Conservation (phyloP, 768 basidiomycete genomes). For the Lepiota subincarnata region DNA sequence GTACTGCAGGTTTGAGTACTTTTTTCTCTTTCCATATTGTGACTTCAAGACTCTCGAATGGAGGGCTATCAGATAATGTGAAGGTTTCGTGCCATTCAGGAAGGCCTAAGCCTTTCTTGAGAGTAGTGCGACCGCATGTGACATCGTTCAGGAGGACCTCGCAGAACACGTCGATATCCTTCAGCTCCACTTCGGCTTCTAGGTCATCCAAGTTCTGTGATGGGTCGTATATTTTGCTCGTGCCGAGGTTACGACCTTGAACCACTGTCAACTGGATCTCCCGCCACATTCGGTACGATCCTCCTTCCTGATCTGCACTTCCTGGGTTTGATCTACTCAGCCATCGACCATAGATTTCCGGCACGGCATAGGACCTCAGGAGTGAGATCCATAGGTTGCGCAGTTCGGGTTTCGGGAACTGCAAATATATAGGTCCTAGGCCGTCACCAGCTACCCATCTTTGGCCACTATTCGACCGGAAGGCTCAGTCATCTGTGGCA, state of each 20-base stretch:
- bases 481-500: not conserved
- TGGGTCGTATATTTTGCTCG: slow-evolving; percentile 33
- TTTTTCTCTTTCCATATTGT: slow-evolving; percentile 69
- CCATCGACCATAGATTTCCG: slow-evolving; percentile 71
- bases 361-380: slow-evolving; percentile 73
- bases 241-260: slow-evolving; percentile 72
- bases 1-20: slow-evolving; percentile 44
- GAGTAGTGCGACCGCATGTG: slow-evolving; percentile 69
- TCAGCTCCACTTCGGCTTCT: slow-evolving; percentile 41
- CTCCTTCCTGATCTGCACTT: slow-evolving; percentile 47
- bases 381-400: slow-evolving; percentile 77
- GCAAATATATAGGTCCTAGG: slow-evolving; percentile 69
- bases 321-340: slow-evolving; percentile 23
- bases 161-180: slow-evolving; percentile 70
- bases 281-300: slow-evolving; percentile 85
- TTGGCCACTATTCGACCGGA: slow-evolving; percentile 41
- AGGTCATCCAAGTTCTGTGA: slow-evolving; percentile 23
- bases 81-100: slow-evolving; percentile 86
- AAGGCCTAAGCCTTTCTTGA: slow-evolving; percentile 59
- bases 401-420: slow-evolving; percentile 60
- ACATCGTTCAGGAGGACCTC: slow-evolving; percentile 70
- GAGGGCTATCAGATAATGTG: slow-evolving; percentile 69
- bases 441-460: slow-evolving; percentile 50
- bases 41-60: slow-evolving; percentile 68
- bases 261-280: slow-evolving; percentile 71